These are phyloP conservation scores for Fusarium sacchari DNA, from an alignment of 2,329 filamentous ascomycete genomes.

Conservation along the genomic window DNA sequence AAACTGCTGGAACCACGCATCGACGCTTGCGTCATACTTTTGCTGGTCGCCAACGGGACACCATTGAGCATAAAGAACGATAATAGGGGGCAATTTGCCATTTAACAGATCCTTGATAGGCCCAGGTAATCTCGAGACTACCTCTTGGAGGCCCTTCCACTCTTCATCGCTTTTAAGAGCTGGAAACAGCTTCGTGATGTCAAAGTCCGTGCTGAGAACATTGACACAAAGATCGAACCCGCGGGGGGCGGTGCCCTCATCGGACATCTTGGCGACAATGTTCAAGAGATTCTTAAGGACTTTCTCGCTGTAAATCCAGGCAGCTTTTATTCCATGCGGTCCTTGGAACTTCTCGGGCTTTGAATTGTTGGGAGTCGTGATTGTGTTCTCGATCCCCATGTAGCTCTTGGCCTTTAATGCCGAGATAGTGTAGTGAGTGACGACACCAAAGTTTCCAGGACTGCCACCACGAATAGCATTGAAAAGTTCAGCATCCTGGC, in stretches of 20 bases:
- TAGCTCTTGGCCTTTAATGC: neutral
- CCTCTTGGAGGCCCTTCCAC: neutral
- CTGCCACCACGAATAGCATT: neutral
- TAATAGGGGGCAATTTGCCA: neutral
- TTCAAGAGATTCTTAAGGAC: neutral
- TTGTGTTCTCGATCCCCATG: neutral
- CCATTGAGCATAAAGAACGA: neutral
- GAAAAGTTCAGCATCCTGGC: neutral
- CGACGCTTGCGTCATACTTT: neutral
- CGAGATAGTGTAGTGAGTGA: neutral
- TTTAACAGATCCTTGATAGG: fast-evolving
- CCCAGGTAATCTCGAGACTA: too few relatives aligned
- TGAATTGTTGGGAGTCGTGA: neutral
- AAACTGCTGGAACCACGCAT: neutral
- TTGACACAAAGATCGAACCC: neutral
- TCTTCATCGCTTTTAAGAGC: neutral
- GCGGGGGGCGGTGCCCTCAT: neutral
- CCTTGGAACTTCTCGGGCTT: neutral
- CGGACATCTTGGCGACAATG: neutral
- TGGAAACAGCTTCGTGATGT: neutral
- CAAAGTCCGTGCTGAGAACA: neutral
- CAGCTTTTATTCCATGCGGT: neutral
- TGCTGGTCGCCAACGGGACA: neutral
- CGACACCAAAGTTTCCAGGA: neutral
- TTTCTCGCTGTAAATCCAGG: neutral